Evolutionary conservation across 2,329 filamentous ascomycete genomes (phyloP).

Genomic region (Chaetoscypha palmicola): DNA sequence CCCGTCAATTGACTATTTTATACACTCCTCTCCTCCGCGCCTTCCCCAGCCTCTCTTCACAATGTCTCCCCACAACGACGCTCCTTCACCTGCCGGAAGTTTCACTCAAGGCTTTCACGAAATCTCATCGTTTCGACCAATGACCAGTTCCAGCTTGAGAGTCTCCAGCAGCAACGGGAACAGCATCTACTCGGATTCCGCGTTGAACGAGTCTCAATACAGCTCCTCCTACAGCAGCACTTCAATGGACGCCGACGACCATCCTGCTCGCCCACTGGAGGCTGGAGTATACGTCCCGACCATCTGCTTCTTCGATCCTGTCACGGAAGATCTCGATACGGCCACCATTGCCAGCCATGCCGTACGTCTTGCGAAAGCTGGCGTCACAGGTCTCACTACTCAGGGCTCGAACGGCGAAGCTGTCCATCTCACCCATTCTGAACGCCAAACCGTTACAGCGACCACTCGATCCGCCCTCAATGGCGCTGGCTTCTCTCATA

Average conservation of each 20-base stretch:
- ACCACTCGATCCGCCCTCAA: constrained; percentile 55
- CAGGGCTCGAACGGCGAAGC: constrained; percentile 64
- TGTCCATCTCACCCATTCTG: constrained; percentile 55
- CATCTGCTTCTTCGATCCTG: constrained; percentile 62
- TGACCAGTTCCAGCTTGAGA: constrained; percentile 18
- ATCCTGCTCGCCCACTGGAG: constrained; percentile 34
- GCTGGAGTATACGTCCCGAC: constrained; percentile 66
- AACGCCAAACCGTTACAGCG: constrained; percentile 51
- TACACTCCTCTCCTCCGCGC: constrained; percentile 4
- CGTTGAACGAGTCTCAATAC: constrained; percentile 28
- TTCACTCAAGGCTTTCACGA: constrained; percentile 38
- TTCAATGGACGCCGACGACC: constrained; percentile 30
- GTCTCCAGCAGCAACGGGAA: constrained; percentile 21
- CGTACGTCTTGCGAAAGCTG: constrained; percentile 51
- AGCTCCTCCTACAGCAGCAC: constrained; percentile 39
- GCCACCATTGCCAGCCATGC: constrained; percentile 42
- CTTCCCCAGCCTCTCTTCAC: background rate
- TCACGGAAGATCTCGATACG: constrained; percentile 60
- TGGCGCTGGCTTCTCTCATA: constrained; percentile 46
- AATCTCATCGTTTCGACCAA: constrained; percentile 26
- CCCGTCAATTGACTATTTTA: background rate
- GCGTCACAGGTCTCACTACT: constrained; percentile 54
- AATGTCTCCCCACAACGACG: constrained; percentile 43
- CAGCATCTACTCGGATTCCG: constrained; percentile 31
- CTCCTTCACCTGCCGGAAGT: constrained; percentile 40